A percentile compares a stretch with the other conserved stretches of the same genome.
phyloP scores from a whole-genome alignment of 2,329 filamentous ascomycete species.

The Fusarium albidum region DNA sequence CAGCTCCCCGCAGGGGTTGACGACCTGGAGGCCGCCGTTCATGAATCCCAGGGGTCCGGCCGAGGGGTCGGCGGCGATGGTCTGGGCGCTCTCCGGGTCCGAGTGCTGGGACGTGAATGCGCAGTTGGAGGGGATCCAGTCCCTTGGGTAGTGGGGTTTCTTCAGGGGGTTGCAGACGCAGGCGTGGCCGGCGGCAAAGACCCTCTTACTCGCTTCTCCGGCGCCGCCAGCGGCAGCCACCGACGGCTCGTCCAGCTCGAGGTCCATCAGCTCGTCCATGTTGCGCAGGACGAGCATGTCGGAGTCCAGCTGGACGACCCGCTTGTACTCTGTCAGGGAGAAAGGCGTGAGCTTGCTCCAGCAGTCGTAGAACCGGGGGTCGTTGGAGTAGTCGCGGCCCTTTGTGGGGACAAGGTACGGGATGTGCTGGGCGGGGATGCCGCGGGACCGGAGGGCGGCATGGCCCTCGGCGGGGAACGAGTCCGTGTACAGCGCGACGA shows the following conservation, averaged over 20 bases:
- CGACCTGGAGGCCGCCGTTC: conserved; percentile 61
- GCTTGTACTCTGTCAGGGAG: conserved; percentile 76
- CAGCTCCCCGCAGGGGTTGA: conserved; percentile 58
- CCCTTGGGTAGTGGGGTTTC: conserved; percentile 78
- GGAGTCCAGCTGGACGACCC: conserved; percentile 84
- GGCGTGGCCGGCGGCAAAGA: conserved; percentile 85
- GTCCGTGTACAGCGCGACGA: conserved; percentile 85
- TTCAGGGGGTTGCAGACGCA: conserved; percentile 86
- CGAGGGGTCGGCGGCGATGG: conserved; percentile 52
- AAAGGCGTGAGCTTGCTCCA: conserved; percentile 90
- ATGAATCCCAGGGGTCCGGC: conserved; percentile 59
- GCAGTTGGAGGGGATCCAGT: conserved; percentile 70
- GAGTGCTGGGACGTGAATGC: conserved; percentile 64
- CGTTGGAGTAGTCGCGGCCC: conserved; percentile 74
- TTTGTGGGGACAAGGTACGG: conserved; percentile 75
- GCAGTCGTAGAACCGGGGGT: conserved; percentile 88
- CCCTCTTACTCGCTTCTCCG: conserved; percentile 56
- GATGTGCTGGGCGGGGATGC: conserved; percentile 75
- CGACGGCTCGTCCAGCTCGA: conserved; percentile 68
- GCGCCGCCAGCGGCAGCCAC: conserved; percentile 35
- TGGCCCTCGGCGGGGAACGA: conserved; percentile 74
- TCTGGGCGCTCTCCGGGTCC: conserved; percentile 57
- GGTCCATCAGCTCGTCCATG: conserved; percentile 93
- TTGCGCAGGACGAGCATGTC: conserved; percentile 86
- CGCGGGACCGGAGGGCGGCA: conserved; percentile 71